phyloP scores from a whole-genome alignment of 2,329 filamentous ascomycete genomes.

The Xylariaceae sp. region DNA sequence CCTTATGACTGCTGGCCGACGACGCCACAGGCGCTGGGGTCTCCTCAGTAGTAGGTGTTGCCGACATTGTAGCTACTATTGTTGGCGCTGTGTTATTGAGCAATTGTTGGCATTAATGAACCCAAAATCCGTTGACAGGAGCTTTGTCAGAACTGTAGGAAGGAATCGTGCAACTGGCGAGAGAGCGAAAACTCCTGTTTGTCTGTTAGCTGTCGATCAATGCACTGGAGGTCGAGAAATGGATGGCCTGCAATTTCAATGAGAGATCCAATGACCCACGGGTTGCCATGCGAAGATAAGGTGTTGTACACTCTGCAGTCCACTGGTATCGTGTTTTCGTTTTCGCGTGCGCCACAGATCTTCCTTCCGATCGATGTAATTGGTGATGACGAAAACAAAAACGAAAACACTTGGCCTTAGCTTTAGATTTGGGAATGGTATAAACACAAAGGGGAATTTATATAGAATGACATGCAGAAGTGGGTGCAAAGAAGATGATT shows the following conservation, averaged over 20 bases:
- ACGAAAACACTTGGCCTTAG: no score
- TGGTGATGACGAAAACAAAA: no score
- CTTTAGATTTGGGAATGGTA: no score
- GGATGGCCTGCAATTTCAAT: no score
- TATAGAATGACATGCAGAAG: neutral
- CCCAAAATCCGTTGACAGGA: neutral
- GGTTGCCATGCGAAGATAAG: no score
- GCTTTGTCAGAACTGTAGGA: neutral
- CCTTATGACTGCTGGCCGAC: slow-evolving; percentile 3
- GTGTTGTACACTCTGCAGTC: no score
- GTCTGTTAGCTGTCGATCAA: neutral
- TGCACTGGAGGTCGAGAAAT: no score
- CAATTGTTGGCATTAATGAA: no score
- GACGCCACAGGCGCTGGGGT: neutral
- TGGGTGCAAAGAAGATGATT: slow-evolving; percentile 2
- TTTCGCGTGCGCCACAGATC: no score
- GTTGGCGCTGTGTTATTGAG: neutral
- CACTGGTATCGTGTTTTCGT: no score
- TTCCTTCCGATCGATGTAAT: no score
- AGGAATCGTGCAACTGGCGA: neutral
- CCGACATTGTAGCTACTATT: slow-evolving; percentile 6
- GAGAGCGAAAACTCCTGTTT: neutral
- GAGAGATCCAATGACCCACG: no score
- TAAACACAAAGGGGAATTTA: neutral
- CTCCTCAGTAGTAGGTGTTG: neutral